Evolutionary conservation across 306 rosid species (phyloP).

Genomic region (Glycine latifolia): DNA sequence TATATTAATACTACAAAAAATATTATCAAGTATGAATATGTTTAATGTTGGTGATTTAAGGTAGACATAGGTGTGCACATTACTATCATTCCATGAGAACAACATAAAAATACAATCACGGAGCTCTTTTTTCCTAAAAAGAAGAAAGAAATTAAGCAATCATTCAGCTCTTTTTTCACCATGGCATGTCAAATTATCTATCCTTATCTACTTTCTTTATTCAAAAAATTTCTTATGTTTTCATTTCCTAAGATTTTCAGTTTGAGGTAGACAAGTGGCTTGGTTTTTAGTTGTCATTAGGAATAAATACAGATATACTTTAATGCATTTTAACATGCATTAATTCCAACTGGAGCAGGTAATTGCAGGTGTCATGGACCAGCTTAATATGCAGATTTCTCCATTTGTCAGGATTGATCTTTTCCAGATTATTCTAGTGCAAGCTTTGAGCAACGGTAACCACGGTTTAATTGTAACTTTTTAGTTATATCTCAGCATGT

Average conservation of each 20-base stretch:
- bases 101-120: neutral
- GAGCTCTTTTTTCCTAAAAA: neutral
- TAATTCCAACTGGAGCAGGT: conserved; percentile 67
- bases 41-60: neutral
- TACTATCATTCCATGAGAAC: neutral
- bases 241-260: conserved; percentile 17
- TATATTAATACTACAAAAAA: neutral
- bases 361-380: conserved; percentile 82
- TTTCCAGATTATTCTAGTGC: conserved; percentile 80
- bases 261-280: conserved; percentile 18
- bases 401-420: conserved; percentile 92
- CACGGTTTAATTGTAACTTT: conserved; percentile 40
- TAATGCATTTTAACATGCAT: conserved; percentile 30
- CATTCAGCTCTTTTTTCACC: conserved; percentile 23
- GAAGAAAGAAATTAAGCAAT: neutral
- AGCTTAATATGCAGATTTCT: conserved; percentile 80
- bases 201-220: conserved; percentile 1
- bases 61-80: neutral
- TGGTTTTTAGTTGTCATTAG: conserved; percentile 23
- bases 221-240: neutral
- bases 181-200: conserved; percentile 14
- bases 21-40: conserved; percentile 1
- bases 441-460: conserved; percentile 83
- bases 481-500: conserved; percentile 9
- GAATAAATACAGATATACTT: conserved; percentile 33